These are phyloP conservation scores for Trypanosoma congolense DNA, from an alignment of 208 protist species.

Conservation along the genomic window DNA sequence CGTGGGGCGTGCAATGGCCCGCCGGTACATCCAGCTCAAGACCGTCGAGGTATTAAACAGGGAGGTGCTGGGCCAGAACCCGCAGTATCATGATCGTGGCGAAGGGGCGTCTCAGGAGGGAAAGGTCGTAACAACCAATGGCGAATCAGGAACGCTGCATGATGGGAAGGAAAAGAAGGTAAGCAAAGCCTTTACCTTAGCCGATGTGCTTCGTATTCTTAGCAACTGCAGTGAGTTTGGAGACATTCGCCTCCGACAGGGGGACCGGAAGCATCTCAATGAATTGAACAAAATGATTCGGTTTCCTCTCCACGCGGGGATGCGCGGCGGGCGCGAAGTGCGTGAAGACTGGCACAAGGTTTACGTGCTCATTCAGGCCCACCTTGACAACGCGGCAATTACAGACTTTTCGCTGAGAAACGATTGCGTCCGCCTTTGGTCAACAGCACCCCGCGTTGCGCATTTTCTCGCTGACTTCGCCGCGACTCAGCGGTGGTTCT, in stretches of 20 bases:
- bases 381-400: conserved; percentile 48
- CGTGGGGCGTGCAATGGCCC: conserved; percentile 64
- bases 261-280: conserved; percentile 76
- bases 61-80: conserved; percentile 5
- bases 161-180: too few relatives aligned
- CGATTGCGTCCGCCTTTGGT: conserved; percentile 65
- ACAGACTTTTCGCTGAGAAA: conserved; percentile 73
- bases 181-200: conserved; percentile 11
- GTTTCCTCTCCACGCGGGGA: conserved; percentile 58
- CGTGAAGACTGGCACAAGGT: conserved; percentile 88
- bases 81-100: not conserved
- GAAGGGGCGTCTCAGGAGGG: not conserved
- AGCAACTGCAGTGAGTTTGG: conserved; percentile 63
- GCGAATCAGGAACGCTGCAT: not conserved
- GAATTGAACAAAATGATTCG: conserved; percentile 69
- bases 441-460: conserved; percentile 56
- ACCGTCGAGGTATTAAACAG: conserved; percentile 65
- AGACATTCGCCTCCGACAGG: conserved; percentile 73
- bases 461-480: conserved; percentile 70
- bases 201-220: conserved; percentile 38
- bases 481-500: conserved; percentile 29
- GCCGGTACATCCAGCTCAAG: conserved; percentile 79
- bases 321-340: conserved; percentile 66
- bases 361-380: conserved; percentile 75
- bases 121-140: not conserved